These are phyloP conservation scores for Cadophora luteo-olivacea DNA, from an alignment of 2,329 filamentous ascomycete genomes.

Conservation along the genomic window DNA sequence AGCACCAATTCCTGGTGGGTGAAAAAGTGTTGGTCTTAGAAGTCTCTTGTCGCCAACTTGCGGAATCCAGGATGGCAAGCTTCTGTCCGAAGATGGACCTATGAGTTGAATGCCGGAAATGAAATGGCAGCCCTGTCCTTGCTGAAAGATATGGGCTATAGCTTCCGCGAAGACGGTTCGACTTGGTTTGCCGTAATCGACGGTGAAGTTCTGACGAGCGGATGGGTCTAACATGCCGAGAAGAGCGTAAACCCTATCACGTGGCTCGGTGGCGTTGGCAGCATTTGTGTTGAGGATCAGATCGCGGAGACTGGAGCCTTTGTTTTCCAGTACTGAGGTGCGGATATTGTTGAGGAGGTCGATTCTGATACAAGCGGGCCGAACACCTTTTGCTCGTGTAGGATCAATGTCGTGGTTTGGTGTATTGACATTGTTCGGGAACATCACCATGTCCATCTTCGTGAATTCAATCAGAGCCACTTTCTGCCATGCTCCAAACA, in stretches of 20 bases:
- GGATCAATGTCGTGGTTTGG: too few relatives aligned
- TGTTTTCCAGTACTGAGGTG: not conserved
- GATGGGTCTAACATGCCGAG: not conserved
- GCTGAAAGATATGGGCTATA: not conserved
- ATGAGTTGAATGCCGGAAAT: too few relatives aligned
- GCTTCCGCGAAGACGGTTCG: not conserved
- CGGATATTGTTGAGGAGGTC: not conserved
- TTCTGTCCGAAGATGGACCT: not conserved
- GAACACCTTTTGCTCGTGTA: not conserved
- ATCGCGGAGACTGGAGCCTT: not conserved
- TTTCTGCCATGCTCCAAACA: not conserved
- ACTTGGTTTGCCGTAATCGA: not conserved
- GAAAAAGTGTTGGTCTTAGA: not conserved
- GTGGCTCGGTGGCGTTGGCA: not conserved
- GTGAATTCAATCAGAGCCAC: not conserved
- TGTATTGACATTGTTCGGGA: not conserved
- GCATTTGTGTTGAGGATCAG: conserved; percentile 7
- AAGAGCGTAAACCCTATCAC: not conserved
- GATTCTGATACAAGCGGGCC: not conserved
- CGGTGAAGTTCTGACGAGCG: not conserved
- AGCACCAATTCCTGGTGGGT: not conserved
- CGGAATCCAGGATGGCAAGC: not conserved
- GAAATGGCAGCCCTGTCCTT: too few relatives aligned
- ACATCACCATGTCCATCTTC: not conserved
- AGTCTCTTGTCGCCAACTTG: not conserved